phyloP scores from a whole-genome alignment of 139 green algal genomes.

The Parachlorella kessleri region DNA sequence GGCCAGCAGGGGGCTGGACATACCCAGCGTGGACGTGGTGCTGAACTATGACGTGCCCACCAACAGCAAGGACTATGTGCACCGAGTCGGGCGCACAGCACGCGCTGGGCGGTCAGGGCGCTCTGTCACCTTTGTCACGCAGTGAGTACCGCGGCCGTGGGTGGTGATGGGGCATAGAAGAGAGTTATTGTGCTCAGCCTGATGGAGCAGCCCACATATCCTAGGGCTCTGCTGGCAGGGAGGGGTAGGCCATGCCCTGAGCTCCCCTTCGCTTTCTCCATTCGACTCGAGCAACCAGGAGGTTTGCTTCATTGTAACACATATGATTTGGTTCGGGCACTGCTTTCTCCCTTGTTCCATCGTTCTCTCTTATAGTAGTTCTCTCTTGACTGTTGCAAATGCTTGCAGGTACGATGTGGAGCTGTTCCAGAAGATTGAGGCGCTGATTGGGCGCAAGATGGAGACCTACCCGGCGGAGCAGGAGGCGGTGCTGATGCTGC shows the following conservation, averaged over 20 bases:
- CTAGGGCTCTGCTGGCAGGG: too few relatives aligned
- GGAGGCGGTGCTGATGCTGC: constrained; percentile 78
- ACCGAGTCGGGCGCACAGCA: constrained; percentile 92
- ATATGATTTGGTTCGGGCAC: neutral
- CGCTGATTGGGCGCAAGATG: constrained; percentile 86
- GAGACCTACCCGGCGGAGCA: constrained; percentile 76
- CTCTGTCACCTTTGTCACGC: constrained; percentile 93
- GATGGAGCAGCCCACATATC: too few relatives aligned
- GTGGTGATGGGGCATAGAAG: too few relatives aligned
- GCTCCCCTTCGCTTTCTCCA: too few relatives aligned
- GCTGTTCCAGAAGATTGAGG: constrained; percentile 97
- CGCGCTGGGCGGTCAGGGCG: constrained; percentile 90
- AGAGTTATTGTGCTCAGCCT: too few relatives aligned
- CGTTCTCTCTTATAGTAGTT: too few relatives aligned
- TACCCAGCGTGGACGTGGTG: constrained; percentile 94
- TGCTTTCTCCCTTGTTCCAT: neutral
- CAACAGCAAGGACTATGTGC: constrained; percentile 63
- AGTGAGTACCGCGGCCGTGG: constrained; percentile 68
- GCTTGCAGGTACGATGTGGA: constrained; percentile 93
- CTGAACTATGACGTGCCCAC: constrained; percentile 98
- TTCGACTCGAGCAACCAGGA: too few relatives aligned
- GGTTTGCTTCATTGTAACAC: too few relatives aligned
- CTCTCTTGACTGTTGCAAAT: too few relatives aligned
- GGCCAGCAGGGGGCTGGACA: constrained; percentile 92
- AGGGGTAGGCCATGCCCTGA: too few relatives aligned